Base-by-base conservation (phyloP, 129 eudicot species). In the Arctium lappa region DNA sequence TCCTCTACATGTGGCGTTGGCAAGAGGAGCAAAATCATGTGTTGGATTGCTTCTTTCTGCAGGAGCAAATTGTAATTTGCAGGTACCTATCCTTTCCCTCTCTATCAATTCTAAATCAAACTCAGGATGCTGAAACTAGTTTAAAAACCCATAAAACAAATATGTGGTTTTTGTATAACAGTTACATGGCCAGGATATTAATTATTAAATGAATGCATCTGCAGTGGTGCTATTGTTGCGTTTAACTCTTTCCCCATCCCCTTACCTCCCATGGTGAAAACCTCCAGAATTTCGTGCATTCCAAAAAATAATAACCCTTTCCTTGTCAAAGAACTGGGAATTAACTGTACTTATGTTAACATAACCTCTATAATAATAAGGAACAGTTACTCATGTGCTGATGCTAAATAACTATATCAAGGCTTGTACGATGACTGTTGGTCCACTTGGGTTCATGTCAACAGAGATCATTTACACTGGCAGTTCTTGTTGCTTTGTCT, bases 1-100 rank as follows among this genome's bases (percentile, higher is more conserved):
- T 85, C 98, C 99, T 84, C 90, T 95, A 74, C 99, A 95, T 76
- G 94, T 95, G 84, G 98, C 99, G 9, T 89, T 95, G 87, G 95
- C 97, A 65, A 89, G 98, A 90, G 99, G 99, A 80, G 91, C 99
- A 86, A 95, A 95, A 32, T 93, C 98, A 81, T 93, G 98, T 85
- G 95, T 95, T 79, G 99, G 94, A 68, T 87, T 91, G 87, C 99
- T 95, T 86, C 86, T 95, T 73, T 93, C 99, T 69, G 92, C 97
- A 27, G 99, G 99, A 69, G 99, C 99, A 69, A 89, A 95, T 78
- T 93, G 97, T 83, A 95, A 95, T 75, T 76, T 95, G 83, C 98
- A 91, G 99, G 99, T 95, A 39, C 70, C 56, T 71, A 50, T 10
- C 73, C 38, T 39, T 33, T 71, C 48, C 44, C 60, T 75, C 6